These are phyloP conservation scores for Ophiostoma australiae DNA, from an alignment of 2,329 filamentous ascomycete genomes.

Conservation along the genomic window DNA sequence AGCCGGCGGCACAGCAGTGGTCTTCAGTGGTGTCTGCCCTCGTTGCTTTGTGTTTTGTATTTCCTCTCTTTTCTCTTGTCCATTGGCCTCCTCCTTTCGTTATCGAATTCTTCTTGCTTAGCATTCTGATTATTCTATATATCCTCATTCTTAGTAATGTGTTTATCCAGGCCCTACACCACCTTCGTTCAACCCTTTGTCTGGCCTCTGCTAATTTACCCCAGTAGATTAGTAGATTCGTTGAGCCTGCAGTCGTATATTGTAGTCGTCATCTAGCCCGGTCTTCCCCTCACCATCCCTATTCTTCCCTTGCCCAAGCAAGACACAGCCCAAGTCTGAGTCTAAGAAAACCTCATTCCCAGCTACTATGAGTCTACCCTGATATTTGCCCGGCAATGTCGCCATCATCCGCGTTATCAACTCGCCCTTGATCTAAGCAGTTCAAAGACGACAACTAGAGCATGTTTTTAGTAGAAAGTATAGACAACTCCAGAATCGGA, in stretches of 20 bases:
- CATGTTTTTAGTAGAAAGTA: not conserved
- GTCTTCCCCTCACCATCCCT: conserved; percentile 8
- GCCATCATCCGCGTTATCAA: not conserved
- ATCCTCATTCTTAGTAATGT: too few relatives aligned
- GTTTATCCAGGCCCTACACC: not conserved
- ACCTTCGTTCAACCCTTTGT: not conserved
- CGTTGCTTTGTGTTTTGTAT: not conserved
- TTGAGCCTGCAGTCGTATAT: not conserved
- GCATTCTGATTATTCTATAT: too few relatives aligned
- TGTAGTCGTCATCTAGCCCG: not conserved
- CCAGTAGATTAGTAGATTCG: not conserved
- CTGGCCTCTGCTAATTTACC: not conserved
- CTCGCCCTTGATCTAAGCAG: not conserved
- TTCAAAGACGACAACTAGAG: not conserved
- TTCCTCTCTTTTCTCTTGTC: not conserved
- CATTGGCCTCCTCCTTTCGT: not conserved
- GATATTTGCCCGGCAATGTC: not conserved
- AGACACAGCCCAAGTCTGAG: too few relatives aligned
- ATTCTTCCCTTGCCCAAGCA: not conserved
- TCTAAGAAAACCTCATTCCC: too few relatives aligned
- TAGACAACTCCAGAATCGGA: not conserved
- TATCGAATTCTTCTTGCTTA: not conserved
- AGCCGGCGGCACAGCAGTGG: too few relatives aligned
- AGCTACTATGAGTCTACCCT: not conserved
- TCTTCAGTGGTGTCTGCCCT: too few relatives aligned